phyloP scores from a whole-genome alignment of 2,329 filamentous ascomycete species.

The Parastagonospora nodorum region DNA sequence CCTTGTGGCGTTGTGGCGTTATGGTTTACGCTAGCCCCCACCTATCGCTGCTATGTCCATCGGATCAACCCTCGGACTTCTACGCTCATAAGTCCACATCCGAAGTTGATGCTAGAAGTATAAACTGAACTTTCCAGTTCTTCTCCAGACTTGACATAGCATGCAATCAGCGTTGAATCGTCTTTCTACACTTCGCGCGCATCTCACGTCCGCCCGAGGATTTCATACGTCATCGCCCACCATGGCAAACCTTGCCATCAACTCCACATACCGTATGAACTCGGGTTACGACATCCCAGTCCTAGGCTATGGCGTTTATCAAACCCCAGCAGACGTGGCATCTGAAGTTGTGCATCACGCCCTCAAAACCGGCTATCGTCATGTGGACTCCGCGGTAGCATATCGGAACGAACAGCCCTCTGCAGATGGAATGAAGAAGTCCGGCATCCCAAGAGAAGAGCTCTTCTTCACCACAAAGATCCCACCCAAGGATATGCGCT shows the following conservation, averaged over 20 bases:
- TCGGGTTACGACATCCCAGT: slow-evolving; percentile 66
- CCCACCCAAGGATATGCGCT: slow-evolving; percentile 59
- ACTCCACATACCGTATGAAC: slow-evolving; percentile 57
- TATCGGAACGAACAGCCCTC: slow-evolving; percentile 74
- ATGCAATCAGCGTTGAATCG: slow-evolving; percentile 17
- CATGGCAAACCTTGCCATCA: slow-evolving; percentile 54
- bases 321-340: slow-evolving; percentile 59
- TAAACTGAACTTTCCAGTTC: neutral
- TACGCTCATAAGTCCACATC: neutral
- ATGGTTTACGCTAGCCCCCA: no score
- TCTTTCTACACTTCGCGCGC: slow-evolving; percentile 15
- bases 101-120: neutral
- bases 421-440: slow-evolving; percentile 64
- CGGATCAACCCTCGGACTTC: neutral
- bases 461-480: slow-evolving; percentile 78
- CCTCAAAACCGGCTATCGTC: slow-evolving; percentile 63
- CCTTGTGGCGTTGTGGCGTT: no score
- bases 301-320: slow-evolving; percentile 62
- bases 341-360: slow-evolving; percentile 65
- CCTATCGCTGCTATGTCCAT: slow-evolving; percentile 1
- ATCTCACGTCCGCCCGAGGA: slow-evolving; percentile 11
- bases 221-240: slow-evolving; percentile 33
- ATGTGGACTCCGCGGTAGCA: slow-evolving; percentile 67
- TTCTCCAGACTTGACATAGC: neutral
- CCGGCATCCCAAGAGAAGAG: slow-evolving; percentile 61